A percentile compares a stretch with the other conserved stretches of the same genome.
phyloP scores from a whole-genome alignment of 2,329 filamentous ascomycete genomes.

The Ceratocystiopsis brevicomis region DNA sequence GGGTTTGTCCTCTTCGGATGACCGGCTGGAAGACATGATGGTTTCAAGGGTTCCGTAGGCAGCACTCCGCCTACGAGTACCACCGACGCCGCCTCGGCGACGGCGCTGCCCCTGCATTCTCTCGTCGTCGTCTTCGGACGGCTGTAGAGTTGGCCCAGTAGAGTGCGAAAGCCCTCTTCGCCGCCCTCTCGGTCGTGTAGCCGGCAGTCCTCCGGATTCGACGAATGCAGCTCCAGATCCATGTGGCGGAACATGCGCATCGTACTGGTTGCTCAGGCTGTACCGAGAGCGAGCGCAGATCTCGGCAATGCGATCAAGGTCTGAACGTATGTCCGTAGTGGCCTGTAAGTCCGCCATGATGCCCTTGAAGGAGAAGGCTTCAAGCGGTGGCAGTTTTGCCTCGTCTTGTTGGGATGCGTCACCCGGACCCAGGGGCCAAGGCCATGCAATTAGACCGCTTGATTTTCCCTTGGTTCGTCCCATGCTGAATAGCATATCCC shows the following conservation, averaged over 20 bases:
- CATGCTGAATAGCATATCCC: conserved; percentile 18
- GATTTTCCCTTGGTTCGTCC: conserved; percentile 24
- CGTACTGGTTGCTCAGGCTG: conserved; percentile 47
- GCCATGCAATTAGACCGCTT: conserved; percentile 14
- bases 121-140: conserved; percentile 34
- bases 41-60: conserved; percentile 46
- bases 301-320: conserved; percentile 46
- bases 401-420: conserved; percentile 7
- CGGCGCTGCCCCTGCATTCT: conserved; percentile 17
- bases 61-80: conserved; percentile 27
- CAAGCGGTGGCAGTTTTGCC: conserved; percentile 37
- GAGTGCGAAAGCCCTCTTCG: conserved; percentile 12
- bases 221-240: conserved; percentile 40
- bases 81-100: conserved; percentile 21
- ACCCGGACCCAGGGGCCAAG: conserved; percentile 11
- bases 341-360: conserved; percentile 29
- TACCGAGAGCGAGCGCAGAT: conserved; percentile 47
- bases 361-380: conserved; percentile 45
- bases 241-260: conserved; percentile 44
- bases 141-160: conserved; percentile 36
- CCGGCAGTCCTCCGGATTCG: conserved; percentile 16
- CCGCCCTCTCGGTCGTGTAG: background rate
- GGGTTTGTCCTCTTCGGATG: conserved; percentile 42
- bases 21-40: conserved; percentile 47
- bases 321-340: conserved; percentile 31